Evolutionary conservation across 495 filamentous ascomycete genomes (phyloP).

Genomic region (Penicillium tannophilum): DNA sequence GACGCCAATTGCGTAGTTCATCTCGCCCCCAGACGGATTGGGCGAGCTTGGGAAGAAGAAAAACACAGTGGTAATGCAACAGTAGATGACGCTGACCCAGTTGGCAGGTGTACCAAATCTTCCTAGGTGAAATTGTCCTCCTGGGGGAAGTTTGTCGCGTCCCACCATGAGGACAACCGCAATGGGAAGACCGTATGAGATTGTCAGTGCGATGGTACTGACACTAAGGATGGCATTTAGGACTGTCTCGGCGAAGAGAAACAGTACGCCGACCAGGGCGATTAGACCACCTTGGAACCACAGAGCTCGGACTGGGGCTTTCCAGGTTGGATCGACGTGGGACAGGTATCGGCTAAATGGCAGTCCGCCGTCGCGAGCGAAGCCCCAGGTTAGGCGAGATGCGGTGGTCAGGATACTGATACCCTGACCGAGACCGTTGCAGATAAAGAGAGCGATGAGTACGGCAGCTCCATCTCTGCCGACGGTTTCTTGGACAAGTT

Average conservation of each 20-base stretch:
- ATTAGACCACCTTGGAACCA: conserved; percentile 47
- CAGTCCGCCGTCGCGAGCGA: conserved; percentile 58
- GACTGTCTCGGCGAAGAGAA: conserved; percentile 48
- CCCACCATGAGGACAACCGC: conserved; percentile 39
- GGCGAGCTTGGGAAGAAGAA: conserved; percentile 47
- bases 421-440: conserved; percentile 45
- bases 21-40: conserved; percentile 41
- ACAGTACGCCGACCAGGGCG: conserved; percentile 43
- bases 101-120: conserved; percentile 34
- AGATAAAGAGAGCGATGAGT: conserved; percentile 45
- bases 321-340: conserved; percentile 38
- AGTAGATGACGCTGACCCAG: conserved; percentile 45
- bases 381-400: conserved; percentile 54
- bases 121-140: conserved; percentile 41
- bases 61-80: conserved; percentile 44
- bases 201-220: conserved; percentile 48
- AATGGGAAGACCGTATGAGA: conserved; percentile 48
- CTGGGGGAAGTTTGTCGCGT: conserved; percentile 43
- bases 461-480: conserved; percentile 37
- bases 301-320: conserved; percentile 41
- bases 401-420: conserved; percentile 50
- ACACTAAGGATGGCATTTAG: conserved; percentile 49
- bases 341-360: conserved; percentile 42
- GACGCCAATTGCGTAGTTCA: conserved; percentile 52
- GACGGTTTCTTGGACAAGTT: conserved; percentile 40